A percentile compares a stretch with the other conserved stretches of the same genome.
Conservation (phyloP, 2,329 filamentous ascomycete species). For the Penicillium hesseltinei region DNA sequence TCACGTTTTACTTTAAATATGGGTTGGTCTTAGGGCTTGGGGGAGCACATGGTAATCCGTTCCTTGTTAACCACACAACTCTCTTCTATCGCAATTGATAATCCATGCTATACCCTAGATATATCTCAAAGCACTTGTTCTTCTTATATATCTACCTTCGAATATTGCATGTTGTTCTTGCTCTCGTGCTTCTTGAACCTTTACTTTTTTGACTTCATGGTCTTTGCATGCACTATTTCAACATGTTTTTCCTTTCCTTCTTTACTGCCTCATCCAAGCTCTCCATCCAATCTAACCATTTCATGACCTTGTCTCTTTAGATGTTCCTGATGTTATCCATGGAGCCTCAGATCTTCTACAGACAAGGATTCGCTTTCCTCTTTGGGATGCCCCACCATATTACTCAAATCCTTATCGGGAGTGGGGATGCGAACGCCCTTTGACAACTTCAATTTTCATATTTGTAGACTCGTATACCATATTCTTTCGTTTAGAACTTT, state of each 20-base stretch:
- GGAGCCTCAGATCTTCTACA: background rate
- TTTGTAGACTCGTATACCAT: background rate
- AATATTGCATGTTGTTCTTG: no score
- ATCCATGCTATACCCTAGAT: background rate
- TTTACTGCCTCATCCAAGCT: background rate
- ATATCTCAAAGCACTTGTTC: background rate
- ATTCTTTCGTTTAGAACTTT: background rate
- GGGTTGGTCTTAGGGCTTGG: background rate
- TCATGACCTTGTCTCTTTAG: background rate
- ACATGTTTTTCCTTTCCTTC: background rate
- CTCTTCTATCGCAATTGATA: background rate
- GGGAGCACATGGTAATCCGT: background rate
- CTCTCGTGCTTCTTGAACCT: background rate
- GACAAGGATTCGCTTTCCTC: constrained; percentile 21
- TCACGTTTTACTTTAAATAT: background rate
- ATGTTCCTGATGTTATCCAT: background rate
- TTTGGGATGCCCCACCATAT: constrained; percentile 20
- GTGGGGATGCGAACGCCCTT: constrained; percentile 17
- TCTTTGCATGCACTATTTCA: background rate
- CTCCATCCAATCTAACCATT: no score
- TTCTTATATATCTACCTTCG: background rate
- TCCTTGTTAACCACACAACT: background rate
- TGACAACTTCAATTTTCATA: background rate
- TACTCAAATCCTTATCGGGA: constrained; percentile 22
- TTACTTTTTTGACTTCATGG: no score